Percentiles rank a stretch among this genome's conserved stretches.
phyloP scores from a whole-genome alignment of 129 eudicot genomes.

The Ambrosia trifida region DNA sequence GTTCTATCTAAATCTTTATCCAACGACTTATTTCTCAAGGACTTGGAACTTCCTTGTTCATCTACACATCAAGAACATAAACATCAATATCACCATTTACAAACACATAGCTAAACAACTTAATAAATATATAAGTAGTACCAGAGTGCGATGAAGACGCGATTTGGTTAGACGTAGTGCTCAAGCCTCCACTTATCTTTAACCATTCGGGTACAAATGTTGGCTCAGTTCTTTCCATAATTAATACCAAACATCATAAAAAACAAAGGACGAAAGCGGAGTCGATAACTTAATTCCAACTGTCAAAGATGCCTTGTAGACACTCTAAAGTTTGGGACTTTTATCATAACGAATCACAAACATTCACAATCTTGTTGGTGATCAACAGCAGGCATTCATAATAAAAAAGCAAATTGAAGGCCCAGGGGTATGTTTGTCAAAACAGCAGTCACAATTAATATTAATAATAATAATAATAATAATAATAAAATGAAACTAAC shows the following conservation, averaged over 20 bases:
- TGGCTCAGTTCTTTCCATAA: conserved; percentile 4
- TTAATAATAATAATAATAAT: too few relatives aligned
- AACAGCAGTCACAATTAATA: not conserved
- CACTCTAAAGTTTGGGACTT: not conserved
- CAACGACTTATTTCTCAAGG: not conserved
- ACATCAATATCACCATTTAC: not conserved
- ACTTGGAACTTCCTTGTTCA: not conserved
- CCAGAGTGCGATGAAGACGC: not conserved
- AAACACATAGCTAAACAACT: not conserved
- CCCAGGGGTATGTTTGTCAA: not conserved
- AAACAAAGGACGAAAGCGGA: not conserved
- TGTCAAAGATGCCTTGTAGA: not conserved
- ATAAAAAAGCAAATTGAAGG: not conserved
- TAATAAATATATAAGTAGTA: not conserved
- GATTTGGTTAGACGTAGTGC: not conserved
- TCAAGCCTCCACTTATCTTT: not conserved
- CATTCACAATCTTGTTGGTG: not conserved
- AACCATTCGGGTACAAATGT: not conserved
- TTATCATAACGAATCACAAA: too few relatives aligned
- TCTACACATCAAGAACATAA: not conserved
- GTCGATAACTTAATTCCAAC: not conserved
- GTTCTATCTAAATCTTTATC: not conserved
- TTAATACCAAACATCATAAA: not conserved
- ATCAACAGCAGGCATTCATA: not conserved
- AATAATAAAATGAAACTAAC: not conserved